Evolutionary conservation across 164 flowering plant genomes (phyloP).

Genomic region (Platanus orientalis): DNA sequence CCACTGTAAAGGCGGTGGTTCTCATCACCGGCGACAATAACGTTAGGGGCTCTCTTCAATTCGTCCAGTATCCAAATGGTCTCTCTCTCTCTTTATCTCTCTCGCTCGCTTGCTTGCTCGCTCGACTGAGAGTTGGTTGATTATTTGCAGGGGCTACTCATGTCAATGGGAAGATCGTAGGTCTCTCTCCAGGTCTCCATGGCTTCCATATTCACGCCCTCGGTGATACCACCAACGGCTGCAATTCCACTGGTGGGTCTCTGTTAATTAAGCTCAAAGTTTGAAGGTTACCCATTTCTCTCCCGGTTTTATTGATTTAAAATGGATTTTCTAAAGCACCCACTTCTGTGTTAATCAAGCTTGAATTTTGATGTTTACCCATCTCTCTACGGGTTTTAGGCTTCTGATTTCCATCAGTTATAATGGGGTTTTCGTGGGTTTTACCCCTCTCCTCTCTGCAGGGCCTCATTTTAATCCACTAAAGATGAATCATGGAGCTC

Average conservation of each 20-base stretch:
- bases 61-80: slow-evolving; percentile 52
- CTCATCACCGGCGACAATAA: slow-evolving; percentile 52
- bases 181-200: slow-evolving; percentile 76
- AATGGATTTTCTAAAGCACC: too few relatives aligned
- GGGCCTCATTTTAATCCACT: slow-evolving; percentile 90
- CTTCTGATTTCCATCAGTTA: slow-evolving; percentile 4
- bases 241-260: slow-evolving; percentile 73
- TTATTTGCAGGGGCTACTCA: slow-evolving; percentile 47
- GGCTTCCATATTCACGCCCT: slow-evolving; percentile 92
- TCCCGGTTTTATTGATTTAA: too few relatives aligned
- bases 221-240: slow-evolving; percentile 93
- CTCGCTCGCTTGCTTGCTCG: slow-evolving; percentile 8
- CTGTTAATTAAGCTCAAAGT: not conserved
- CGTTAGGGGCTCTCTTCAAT: slow-evolving; percentile 63
- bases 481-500: slow-evolving; percentile 79
- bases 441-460: slow-evolving; percentile 10
- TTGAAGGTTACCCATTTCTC: not conserved
- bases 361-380: slow-evolving; percentile 6
- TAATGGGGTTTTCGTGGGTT: not conserved
- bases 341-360: too few relatives aligned
- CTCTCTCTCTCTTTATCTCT: slow-evolving; percentile 9
- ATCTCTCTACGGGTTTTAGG: not conserved
- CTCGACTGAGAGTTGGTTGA: not conserved
- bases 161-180: slow-evolving; percentile 64
- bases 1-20: slow-evolving; percentile 58